Evolutionary conservation across 192 early-diverging fungal genomes (phyloP), one percentile per base, ranked within the genome.

Genomic region (Linnemannia exigua): DNA sequence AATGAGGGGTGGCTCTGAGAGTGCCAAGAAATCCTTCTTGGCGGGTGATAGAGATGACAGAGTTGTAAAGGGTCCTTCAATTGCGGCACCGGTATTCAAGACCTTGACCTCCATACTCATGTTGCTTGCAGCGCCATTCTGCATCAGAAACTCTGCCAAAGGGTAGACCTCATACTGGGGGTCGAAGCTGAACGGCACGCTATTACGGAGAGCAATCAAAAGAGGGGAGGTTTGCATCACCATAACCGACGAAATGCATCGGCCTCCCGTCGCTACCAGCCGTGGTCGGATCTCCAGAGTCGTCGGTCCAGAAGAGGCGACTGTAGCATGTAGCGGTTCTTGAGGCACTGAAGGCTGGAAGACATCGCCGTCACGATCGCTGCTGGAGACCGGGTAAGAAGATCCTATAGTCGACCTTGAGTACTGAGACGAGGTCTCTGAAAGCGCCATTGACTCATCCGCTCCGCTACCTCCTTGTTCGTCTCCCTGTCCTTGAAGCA

Each of bases 101-200:
- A 86, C 22, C 37, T 76, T 79, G 20, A 86, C 84, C 46, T 86
- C 74, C 58, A 86, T 66, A 46, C 84, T 79, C 75, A 77, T 72
- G 22, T 86, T 86, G 28, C 84, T 80, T 17, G 84, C 84, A 3
- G 84, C 84, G 12, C 84, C 84, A 35, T 86, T 86, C 63, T 71
- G 84, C 58, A 86, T 86, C 78, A 86, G 47, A 41, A 80, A 86
- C 73, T 86, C 84, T 28, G 84, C 84, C n/a, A 86, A 52, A 17
- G 84, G 84, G 38, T 86, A 86, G 4, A 86, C 84, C 6, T 80
- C 84, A 19, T 48, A 80, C 17, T 54, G 35, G 22, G 72, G 63
- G 28, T 86, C 79, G 35, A 79, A 66, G 48, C 74, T 80, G 51
- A 86, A 86, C 0, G 79, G 84, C 3, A 77, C 75, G 7, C 84